Evolutionary conservation across 1,284 basidiomycete species (phyloP).

Genomic region (Cerrena zonata): DNA sequence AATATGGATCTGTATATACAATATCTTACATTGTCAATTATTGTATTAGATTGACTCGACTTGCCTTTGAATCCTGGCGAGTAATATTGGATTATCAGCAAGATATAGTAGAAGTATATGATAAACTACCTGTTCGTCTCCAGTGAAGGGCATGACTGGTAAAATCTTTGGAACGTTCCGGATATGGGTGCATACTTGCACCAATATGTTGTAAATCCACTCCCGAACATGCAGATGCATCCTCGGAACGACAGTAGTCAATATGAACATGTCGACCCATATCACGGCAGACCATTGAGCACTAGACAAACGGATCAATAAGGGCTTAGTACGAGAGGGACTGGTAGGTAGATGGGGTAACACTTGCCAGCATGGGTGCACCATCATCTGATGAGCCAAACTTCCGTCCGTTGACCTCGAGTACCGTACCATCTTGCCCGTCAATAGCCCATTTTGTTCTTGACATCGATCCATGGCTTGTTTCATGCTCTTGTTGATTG

Average conservation of each 20-base stretch:
- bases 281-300: slow-evolving; percentile 49
- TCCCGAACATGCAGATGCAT: slow-evolving; percentile 33
- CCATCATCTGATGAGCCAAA: slow-evolving; percentile 55
- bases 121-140: slow-evolving; percentile 46
- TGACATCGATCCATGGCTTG: slow-evolving; percentile 60
- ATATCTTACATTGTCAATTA: not conserved
- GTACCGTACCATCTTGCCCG: slow-evolving; percentile 37
- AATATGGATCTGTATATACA: slow-evolving; percentile 64
- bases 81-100: slow-evolving; percentile 20
- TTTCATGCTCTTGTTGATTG: slow-evolving; percentile 55
- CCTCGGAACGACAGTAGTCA: slow-evolving; percentile 46
- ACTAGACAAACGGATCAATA: slow-evolving; percentile 21
- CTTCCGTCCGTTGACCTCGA: slow-evolving; percentile 51
- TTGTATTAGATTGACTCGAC: not conserved
- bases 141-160: slow-evolving; percentile 52
- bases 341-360: not conserved
- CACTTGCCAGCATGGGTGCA: slow-evolving; percentile 47
- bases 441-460: slow-evolving; percentile 51
- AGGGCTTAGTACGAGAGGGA: no score
- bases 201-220: slow-evolving; percentile 44
- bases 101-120: not conserved
- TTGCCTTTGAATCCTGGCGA: slow-evolving; percentile 31
- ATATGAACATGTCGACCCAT: slow-evolving; percentile 54
- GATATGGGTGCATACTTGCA: slow-evolving; percentile 39
- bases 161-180: slow-evolving; percentile 44